Evolutionary conservation across 805 yeast genomes (phyloP).

Genomic region (Candida vartiovaarae): DNA sequence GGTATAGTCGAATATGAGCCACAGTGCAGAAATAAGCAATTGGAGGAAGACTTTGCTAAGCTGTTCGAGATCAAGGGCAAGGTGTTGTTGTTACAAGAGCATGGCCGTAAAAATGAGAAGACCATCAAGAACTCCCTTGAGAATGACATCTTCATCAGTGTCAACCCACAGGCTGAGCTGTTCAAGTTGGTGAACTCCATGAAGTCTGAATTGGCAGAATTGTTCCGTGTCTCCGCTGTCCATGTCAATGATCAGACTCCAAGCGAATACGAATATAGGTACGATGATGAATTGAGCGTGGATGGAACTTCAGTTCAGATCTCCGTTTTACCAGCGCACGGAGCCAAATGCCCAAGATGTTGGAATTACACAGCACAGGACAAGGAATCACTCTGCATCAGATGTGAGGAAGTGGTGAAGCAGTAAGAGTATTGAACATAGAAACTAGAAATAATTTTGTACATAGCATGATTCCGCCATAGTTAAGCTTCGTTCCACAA

Average conservation of each 20-base stretch:
- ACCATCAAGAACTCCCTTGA: constrained; percentile 55
- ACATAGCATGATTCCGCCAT: background rate
- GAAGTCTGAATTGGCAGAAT: constrained; percentile 42
- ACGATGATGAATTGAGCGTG: constrained; percentile 24
- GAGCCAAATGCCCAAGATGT: constrained; percentile 83
- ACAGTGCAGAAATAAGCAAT: constrained; percentile 27
- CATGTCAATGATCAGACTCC: constrained; percentile 25
- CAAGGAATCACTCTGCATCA: constrained; percentile 51
- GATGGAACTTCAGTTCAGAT: constrained; percentile 26
- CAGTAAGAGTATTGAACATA: background rate
- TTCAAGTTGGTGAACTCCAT: constrained; percentile 9
- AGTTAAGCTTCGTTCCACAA: no score
- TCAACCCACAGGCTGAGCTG: constrained; percentile 14
- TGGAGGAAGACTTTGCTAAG: constrained; percentile 34
- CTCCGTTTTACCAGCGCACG: constrained; percentile 37
- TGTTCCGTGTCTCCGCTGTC: constrained; percentile 60
- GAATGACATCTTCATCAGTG: constrained; percentile 35
- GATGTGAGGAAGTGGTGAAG: constrained; percentile 45
- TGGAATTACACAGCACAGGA: constrained; percentile 67
- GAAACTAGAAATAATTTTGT: background rate
- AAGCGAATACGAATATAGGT: constrained; percentile 18
- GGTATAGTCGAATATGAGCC: constrained; percentile 12
- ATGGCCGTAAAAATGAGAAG: constrained; percentile 41
- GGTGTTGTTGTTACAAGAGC: constrained; percentile 47
- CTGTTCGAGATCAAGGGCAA: constrained; percentile 43